Base-by-base conservation (phyloP, 2,329 filamentous ascomycete species). In the Talaromyces amestolkiae region DNA sequence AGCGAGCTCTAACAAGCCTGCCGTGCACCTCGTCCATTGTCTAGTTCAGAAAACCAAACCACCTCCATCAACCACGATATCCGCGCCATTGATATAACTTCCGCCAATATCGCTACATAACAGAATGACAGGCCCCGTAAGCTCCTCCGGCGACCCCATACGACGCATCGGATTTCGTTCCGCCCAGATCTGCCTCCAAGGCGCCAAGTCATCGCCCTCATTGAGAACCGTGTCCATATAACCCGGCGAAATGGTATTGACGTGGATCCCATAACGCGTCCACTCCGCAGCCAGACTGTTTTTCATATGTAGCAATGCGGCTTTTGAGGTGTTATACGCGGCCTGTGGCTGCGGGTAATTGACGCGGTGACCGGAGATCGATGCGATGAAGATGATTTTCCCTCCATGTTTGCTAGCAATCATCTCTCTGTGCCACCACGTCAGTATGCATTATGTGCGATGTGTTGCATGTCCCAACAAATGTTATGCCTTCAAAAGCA, bases 211-310 rank as follows among this genome's bases (percentile, higher is more conserved):
- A 8, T 84, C 82, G 0, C 88, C 88, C 66, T 87, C 87, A 71
- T 92, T 93, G 58, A 93, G 76, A 13, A 91, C 85, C 0, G 89
- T 92, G 71, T 91, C 89, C 87, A 92, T 91, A 70, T 93, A 93
- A 0, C 90, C 90, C 0, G 91, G 91, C 45, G 84, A 87, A 53
- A 93, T 82, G 19, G 82, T 86, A 70, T 93, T 93, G 5, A 90
- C 87, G 2, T 88, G 78, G 67, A 93, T 91, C 0, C 91, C 90
- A 72, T 89, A 84, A 1, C 80, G 77, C 0, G 87, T 88, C 90
- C 90, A 93, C 75, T 93, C 91, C 0, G 87, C 89, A 0, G 90
- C 90, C 17, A 93, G 77, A 41, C 82, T 87, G 68, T 83, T 86
- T 59, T 86, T 87, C 69, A 92, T 74, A 60, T 86, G 84, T 35